Percentiles rank a stretch among this genome's conserved stretches.
These are phyloP conservation scores for Halophytophthora batemanensis DNA, from an alignment of 352 stramenopile species.

Conservation along the genomic window DNA sequence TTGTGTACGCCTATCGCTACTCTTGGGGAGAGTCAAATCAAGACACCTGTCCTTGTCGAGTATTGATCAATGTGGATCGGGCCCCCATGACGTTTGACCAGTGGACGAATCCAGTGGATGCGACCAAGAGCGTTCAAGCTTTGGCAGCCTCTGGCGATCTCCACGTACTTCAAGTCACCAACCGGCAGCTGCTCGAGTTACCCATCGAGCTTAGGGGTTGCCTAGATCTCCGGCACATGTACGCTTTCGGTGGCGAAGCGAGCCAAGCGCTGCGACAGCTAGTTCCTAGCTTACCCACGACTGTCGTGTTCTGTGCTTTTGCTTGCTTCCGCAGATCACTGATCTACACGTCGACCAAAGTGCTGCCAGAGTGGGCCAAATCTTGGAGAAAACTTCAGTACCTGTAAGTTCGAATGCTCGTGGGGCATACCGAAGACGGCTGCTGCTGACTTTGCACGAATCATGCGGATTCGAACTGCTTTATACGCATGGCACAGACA, in stretches of 20 bases:
- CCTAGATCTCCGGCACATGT: neutral
- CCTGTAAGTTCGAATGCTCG: too few species aligned
- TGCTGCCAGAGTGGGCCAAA: slow-evolving; percentile 14
- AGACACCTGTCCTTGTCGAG: slow-evolving; percentile 7
- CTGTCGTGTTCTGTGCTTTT: neutral
- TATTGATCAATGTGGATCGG: slow-evolving; percentile 5
- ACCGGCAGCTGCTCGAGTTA: neutral
- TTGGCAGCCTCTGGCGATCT: slow-evolving; percentile 3
- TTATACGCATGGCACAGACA: slow-evolving; percentile 5
- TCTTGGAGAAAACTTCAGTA: slow-evolving; percentile 21
- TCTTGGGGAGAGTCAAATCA: neutral
- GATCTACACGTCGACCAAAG: slow-evolving; percentile 21
- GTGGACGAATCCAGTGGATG: slow-evolving; percentile 9
- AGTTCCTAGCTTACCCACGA: too few species aligned
- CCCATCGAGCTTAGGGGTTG: slow-evolving; percentile 3
- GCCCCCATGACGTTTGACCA: slow-evolving; percentile 6
- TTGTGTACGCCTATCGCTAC: neutral
- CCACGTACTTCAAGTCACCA: slow-evolving; percentile 3
- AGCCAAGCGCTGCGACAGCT: too few species aligned
- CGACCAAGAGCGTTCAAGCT: neutral
- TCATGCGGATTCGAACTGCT: neutral
- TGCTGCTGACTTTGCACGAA: neutral
- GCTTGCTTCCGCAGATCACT: slow-evolving; percentile 1
- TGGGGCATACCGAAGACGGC: too few species aligned
- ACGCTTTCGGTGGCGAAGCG: neutral